A percentile compares a stretch with the other conserved stretches of the same genome.
phyloP scores from a whole-genome alignment of 164 flowering plant genomes.

The Echeveria elegans region DNA sequence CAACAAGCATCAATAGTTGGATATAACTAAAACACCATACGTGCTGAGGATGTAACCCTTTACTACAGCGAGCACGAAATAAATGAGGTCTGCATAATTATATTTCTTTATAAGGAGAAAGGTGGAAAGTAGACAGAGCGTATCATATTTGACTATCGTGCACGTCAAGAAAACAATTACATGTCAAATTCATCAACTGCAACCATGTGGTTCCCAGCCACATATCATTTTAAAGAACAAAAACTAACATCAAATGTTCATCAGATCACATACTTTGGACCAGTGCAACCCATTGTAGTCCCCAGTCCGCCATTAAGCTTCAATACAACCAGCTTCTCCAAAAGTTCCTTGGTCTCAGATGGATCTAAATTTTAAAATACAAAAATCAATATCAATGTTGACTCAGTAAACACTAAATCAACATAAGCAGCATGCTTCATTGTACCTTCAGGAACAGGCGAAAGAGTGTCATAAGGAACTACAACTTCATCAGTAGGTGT shows the following conservation, averaged over 20 bases:
- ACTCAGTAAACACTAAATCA: background rate
- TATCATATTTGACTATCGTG: background rate
- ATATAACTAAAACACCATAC: too few relatives aligned
- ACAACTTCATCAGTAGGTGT: constrained; percentile 94
- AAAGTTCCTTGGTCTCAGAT: constrained; percentile 1
- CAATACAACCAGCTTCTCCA: constrained; percentile 49
- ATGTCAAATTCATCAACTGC: background rate
- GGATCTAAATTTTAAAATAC: background rate
- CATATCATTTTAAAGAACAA: background rate
- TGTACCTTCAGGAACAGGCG: constrained; percentile 59
- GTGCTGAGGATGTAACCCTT: background rate
- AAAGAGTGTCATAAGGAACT: constrained; percentile 74
- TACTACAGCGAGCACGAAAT: background rate
- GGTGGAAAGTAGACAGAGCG: background rate
- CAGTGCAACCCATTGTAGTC: constrained; percentile 47
- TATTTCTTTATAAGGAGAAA: background rate
- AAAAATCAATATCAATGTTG: background rate
- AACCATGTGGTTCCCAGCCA: background rate
- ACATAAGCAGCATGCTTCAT: background rate
- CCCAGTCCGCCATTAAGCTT: constrained; percentile 44
- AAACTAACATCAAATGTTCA: background rate
- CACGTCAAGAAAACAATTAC: background rate
- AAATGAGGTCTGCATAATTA: background rate
- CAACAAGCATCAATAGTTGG: background rate
- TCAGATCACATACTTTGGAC: constrained; percentile 40